These are phyloP conservation scores for Beauveria caledonica DNA, from an alignment of 2,329 filamentous ascomycete species.

Conservation along the genomic window DNA sequence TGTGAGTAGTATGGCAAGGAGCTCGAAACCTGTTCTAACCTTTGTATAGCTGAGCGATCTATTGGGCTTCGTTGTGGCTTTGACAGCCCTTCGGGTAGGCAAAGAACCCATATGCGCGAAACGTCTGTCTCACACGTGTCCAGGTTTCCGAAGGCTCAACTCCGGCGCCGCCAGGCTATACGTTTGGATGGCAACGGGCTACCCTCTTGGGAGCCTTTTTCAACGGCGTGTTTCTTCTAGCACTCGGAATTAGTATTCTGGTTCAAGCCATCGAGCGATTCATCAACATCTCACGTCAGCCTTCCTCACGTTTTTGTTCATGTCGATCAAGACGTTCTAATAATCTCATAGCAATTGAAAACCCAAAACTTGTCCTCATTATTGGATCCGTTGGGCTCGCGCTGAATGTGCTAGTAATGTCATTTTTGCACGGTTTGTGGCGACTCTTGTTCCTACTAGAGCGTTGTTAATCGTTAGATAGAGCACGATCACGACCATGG, in stretches of 20 bases:
- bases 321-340: background rate
- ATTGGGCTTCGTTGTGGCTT: slow-evolving; percentile 58
- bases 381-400: slow-evolving; percentile 59
- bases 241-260: slow-evolving; percentile 63
- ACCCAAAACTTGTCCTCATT: slow-evolving; percentile 59
- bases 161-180: slow-evolving; percentile 40
- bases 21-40: background rate
- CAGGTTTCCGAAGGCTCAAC: slow-evolving; percentile 48
- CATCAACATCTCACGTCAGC: slow-evolving; percentile 44
- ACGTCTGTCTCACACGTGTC: background rate
- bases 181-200: slow-evolving; percentile 71
- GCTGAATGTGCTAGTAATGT: slow-evolving; percentile 58
- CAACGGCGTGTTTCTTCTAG: slow-evolving; percentile 68
- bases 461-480: background rate
- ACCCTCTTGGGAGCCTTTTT: slow-evolving; percentile 71
- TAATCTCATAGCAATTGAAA: slow-evolving; percentile 44
- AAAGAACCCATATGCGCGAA: background rate
- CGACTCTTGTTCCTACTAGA: too few relatives aligned
- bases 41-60: slow-evolving; percentile 56
- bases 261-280: slow-evolving; percentile 68
- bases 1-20: slow-evolving; percentile 32
- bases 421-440: slow-evolving; percentile 54
- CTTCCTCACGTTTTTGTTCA: too few relatives aligned
- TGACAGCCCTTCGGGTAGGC: slow-evolving; percentile 54
- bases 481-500: slow-evolving; percentile 18